Evolutionary conservation across 139 green algal genomes (phyloP), one percentile per base, ranked within the genome.

Genomic region (Yamagishiella unicocca): DNA sequence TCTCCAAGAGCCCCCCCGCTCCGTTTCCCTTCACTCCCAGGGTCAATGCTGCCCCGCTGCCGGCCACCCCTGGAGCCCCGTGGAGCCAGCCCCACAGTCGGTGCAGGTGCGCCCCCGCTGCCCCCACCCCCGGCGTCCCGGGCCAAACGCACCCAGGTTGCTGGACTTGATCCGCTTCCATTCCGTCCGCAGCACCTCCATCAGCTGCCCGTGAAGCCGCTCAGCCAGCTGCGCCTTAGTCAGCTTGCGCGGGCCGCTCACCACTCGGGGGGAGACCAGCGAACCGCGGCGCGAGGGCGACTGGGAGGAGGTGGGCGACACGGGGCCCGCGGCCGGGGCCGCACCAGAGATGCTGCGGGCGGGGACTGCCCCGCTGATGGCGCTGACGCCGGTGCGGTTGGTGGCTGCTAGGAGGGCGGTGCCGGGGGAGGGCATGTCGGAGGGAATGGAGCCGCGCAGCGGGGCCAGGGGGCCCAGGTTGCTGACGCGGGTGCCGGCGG

Each of bases 171-270:
- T 81, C 31, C 53, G 31, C 1, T 19, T 19, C 82, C 82, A 88
- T 38, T 88, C 82, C n/a, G 31, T 88, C 33, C 55, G 45, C 82
- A 88, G 67, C 29, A 82, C 35, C 68, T 88, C 82, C 50, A 73
- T 35, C 22, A 88, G 54, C 67, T 82, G 71, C 37, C 37, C 53
- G 38, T 82, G 54, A 68, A 88, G 67, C 67, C 54, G 67, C 25
- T 73, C 82, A 1, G 37, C 40, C 79, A 73, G 58, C 79, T 88
- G 66, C 35, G 68, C 53, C 66, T 72, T 68, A 25, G 81, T 87
- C 29, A 62, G 62, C 79, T 85, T 85, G 61, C 79, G 79, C 5
- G 79, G 79, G 10, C 79, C 79, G 61, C 61, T 62, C 40, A 74
- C 40, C 2, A 83, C 54, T 0, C 54, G 54, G 6, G 73, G 43